phyloP scores from a whole-genome alignment of 352 stramenopile species.

The Pythium pectinolyticum region DNA sequence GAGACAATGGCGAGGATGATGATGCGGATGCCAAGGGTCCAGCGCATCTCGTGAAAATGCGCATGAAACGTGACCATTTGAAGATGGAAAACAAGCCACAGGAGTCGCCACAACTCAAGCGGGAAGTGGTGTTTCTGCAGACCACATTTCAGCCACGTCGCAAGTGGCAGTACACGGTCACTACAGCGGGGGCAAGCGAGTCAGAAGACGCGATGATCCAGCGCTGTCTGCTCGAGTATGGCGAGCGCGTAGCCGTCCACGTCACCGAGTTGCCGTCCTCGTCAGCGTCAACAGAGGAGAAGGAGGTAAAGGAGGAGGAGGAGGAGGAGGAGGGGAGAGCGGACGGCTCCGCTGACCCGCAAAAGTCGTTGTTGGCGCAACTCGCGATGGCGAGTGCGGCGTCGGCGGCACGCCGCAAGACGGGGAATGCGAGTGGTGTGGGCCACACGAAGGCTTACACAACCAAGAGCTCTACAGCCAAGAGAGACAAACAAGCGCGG shows the following conservation, averaged over 20 bases:
- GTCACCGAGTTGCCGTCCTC: conserved; percentile 3
- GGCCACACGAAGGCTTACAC: background rate
- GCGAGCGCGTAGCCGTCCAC: conserved; percentile 43
- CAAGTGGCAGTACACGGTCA: conserved; percentile 44
- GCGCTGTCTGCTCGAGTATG: conserved; percentile 80
- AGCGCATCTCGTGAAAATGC: conserved; percentile 43
- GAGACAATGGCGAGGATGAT: too few species aligned
- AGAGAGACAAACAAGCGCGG: conserved; percentile 26
- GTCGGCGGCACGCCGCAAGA: background rate
- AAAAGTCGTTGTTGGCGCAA: conserved; percentile 21
- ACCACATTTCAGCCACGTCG: conserved; percentile 40
- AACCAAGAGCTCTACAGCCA: background rate
- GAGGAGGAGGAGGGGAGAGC: background rate
- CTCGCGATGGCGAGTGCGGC: conserved; percentile 12
- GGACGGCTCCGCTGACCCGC: background rate
- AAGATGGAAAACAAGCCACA: conserved; percentile 19
- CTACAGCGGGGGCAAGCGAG: conserved; percentile 29
- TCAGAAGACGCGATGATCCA: conserved; percentile 72
- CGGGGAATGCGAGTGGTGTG: background rate
- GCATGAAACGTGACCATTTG: conserved; percentile 34
- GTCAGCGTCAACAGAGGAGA: conserved; percentile 17
- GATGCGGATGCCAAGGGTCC: conserved; percentile 27
- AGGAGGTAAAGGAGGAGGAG: conserved; percentile 1
- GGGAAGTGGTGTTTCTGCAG: conserved; percentile 47
- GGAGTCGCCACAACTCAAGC: conserved; percentile 29